Conservation (phyloP, 1,284 basidiomycete species). For the Ceratobasidium sp. region DNA sequence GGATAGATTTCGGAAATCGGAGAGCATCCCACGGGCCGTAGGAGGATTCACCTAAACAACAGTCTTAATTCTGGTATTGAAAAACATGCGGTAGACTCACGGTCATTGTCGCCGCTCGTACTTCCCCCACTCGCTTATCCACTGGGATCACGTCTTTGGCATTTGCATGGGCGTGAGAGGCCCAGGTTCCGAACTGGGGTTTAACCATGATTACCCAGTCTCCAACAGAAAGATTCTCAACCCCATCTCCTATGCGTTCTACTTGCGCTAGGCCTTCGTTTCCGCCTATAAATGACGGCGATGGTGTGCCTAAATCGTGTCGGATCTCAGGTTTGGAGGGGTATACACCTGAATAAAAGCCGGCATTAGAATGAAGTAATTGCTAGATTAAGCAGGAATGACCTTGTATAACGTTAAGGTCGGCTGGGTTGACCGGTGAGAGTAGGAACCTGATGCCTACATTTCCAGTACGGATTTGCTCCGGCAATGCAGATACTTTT, state of each 20-base stretch:
- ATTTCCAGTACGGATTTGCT: slow-evolving; percentile 65
- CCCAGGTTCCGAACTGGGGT: slow-evolving; percentile 82
- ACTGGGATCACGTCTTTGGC: slow-evolving; percentile 72
- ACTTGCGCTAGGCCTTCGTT: slow-evolving; percentile 85
- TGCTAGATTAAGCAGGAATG: background rate
- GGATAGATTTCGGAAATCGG: slow-evolving; percentile 72
- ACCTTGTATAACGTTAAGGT: slow-evolving; percentile 56
- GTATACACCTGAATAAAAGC: slow-evolving; percentile 78
- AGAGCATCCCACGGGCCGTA: slow-evolving; percentile 84
- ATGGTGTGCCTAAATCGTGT: slow-evolving; percentile 49
- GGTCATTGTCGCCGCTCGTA: slow-evolving; percentile 79
- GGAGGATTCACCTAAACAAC: slow-evolving; percentile 80
- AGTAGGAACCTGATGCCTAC: slow-evolving; percentile 77
- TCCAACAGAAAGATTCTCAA: slow-evolving; percentile 64
- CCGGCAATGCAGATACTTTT: slow-evolving; percentile 66
- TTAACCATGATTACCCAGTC: slow-evolving; percentile 83
- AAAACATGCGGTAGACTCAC: slow-evolving; percentile 58
- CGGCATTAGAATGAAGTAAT: slow-evolving; percentile 64
- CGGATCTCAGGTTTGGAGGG: slow-evolving; percentile 70
- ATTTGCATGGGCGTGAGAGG: slow-evolving; percentile 68
- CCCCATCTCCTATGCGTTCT: slow-evolving; percentile 57
- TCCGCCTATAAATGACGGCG: slow-evolving; percentile 72
- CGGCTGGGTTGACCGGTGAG: slow-evolving; percentile 84
- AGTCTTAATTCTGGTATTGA: slow-evolving; percentile 1
- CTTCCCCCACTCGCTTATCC: slow-evolving; percentile 67